Base-by-base conservation (phyloP, 2,329 filamentous ascomycete species). In the Aspergillus brunneoviolaceus region DNA sequence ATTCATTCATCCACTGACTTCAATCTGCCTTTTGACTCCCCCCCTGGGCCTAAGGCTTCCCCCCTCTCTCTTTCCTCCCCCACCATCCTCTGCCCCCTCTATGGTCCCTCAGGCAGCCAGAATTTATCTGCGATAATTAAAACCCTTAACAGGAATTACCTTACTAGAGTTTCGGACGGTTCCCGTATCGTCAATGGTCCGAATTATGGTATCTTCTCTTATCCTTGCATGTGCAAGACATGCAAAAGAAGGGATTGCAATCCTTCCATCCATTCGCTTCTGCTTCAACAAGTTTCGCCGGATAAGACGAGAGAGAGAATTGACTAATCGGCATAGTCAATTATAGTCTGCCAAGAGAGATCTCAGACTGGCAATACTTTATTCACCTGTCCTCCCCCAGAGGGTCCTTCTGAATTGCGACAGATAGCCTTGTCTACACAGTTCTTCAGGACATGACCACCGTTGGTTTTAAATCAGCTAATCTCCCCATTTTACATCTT, bases 211-310 rank as follows among this genome's bases (percentile, higher is more conserved):
- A 33, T 55, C 47, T 35, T 49, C 31, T 48, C 19, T 14, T 14
- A 16, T n/a, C 53, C 48, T 47, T 45, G 48, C 39, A 31, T 47
- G 53, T 45, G 53, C 48, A 45, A 49, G 53, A 55, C 48, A 31
- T 55, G 23, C 27, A 14, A 45, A 47, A n/a, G 48, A 55, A 55
- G 48, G 53, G 53, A 55, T 55, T 47, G 42, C 42, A 23, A 55
- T 55, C 53, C 53, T 55, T 55, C 11, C 53, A 55, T 55, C 11
- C 53, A 55, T 48, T 55, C 19, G 53, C n/a, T 48, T 55, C 42
- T 47, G 42, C 23, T 48, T 55, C 42, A 23, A 48, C 39, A 45
- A 19, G 39, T 45, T 55, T 31, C 4, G 31, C 27, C 10, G 42
- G 42, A 21, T 29, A 35, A 31, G 23, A 31, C 48, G 27, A 39